Conservation (phyloP, 768 basidiomycete species). For the Holtermannia corniformis region DNA sequence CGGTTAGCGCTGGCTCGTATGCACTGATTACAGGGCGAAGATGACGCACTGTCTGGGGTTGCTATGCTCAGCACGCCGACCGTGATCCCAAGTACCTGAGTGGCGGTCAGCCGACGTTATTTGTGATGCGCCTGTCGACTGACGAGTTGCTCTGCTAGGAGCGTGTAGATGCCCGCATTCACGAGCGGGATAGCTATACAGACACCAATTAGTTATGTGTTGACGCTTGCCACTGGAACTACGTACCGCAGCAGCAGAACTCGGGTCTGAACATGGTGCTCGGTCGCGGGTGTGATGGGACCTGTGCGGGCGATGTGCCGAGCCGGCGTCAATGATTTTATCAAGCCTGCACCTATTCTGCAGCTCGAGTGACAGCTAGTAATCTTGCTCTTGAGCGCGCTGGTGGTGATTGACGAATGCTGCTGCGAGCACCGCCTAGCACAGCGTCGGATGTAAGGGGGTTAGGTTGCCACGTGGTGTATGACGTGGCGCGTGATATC, state of each 20-base stretch:
- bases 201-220: background rate
- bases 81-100: slow-evolving; percentile 24
- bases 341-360: no score
- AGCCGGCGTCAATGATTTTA: no score
- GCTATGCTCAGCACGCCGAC: slow-evolving; percentile 33
- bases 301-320: no score
- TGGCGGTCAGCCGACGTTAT: background rate
- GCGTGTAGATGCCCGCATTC: slow-evolving; percentile 79
- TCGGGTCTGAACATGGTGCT: slow-evolving; percentile 49
- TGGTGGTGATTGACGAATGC: background rate
- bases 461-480: no score
- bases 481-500: no score
- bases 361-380: no score
- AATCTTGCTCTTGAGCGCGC: no score
- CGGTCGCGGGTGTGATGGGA: no score
- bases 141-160: slow-evolving; percentile 65
- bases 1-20: no score
- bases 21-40: background rate
- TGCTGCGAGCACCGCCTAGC: background rate
- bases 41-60: slow-evolving; percentile 20
- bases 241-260: slow-evolving; percentile 61
- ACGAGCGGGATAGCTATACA: slow-evolving; percentile 66
- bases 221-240: no score
- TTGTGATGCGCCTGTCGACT: slow-evolving; percentile 1
- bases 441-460: background rate